Conservation (phyloP, 768 basidiomycete genomes). For the Naematelia encephala region DNA sequence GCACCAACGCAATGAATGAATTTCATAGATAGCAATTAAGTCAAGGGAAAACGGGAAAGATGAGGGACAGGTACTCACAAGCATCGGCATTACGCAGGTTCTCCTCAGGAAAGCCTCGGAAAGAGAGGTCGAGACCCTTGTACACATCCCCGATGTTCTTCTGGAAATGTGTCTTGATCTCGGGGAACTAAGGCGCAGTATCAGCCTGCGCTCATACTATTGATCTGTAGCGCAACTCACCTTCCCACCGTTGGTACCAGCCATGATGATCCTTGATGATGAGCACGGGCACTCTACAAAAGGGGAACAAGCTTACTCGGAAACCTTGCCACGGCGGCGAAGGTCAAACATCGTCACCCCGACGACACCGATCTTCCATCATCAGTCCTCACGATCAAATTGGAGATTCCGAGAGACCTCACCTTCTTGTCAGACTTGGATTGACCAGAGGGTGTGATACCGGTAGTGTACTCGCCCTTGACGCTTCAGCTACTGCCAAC, state of each 20-base stretch:
- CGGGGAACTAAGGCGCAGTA: constrained; percentile 70
- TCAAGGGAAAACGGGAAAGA: background rate
- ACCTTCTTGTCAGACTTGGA: constrained; percentile 95
- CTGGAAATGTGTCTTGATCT: constrained; percentile 72
- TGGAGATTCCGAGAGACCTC: constrained; percentile 14
- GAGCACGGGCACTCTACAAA: background rate
- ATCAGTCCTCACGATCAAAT: constrained; percentile 1
- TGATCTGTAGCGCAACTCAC: constrained; percentile 43
- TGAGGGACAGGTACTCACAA: constrained; percentile 61
- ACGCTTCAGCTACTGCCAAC: constrained; percentile 36
- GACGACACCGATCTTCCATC: constrained; percentile 64
- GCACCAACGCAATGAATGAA: constrained; percentile 2
- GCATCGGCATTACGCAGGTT: constrained; percentile 70
- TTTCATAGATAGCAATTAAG: constrained; percentile 3
- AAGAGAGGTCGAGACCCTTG: constrained; percentile 82
- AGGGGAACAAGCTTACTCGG: constrained; percentile 15
- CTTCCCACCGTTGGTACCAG: constrained; percentile 72
- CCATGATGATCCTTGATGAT: constrained; percentile 61
- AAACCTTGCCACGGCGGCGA: constrained; percentile 72
- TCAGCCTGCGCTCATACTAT: constrained; percentile 3
- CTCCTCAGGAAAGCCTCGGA: constrained; percentile 73
- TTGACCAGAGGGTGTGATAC: constrained; percentile 87
- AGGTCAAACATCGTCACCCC: constrained; percentile 86
- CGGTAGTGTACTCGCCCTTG: constrained; percentile 87
- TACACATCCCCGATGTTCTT: constrained; percentile 80